phyloP scores from a whole-genome alignment of 2,329 filamentous ascomycete species.

The Cladosporium oxysporum region DNA sequence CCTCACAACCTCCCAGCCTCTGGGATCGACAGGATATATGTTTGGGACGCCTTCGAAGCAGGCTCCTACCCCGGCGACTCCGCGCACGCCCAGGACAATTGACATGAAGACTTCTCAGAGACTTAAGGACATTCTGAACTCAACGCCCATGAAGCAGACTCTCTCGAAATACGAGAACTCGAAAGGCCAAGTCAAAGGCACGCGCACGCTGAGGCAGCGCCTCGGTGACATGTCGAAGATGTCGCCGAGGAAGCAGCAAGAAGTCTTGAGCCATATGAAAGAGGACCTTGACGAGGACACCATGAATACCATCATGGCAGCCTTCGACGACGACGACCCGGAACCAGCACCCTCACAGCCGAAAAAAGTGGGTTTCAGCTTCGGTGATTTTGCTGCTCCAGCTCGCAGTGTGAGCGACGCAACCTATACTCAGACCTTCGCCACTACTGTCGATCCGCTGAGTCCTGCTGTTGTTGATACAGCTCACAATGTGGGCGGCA shows the following conservation, averaged over 20 bases:
- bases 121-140: background rate
- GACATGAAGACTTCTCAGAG: background rate
- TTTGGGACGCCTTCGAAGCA: background rate
- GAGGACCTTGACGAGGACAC: conserved; percentile 19
- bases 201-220: conserved; percentile 24
- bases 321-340: background rate
- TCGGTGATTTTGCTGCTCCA: background rate
- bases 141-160: background rate
- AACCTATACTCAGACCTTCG: background rate
- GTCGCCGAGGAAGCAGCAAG: conserved; percentile 21
- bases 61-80: background rate
- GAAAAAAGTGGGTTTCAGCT: background rate
- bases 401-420: no score
- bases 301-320: conserved; percentile 1
- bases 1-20: background rate
- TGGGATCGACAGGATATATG: background rate
- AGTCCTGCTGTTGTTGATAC: background rate
- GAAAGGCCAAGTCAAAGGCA: conserved; percentile 16
- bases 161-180: conserved; percentile 10
- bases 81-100: background rate
- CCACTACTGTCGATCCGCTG: background rate
- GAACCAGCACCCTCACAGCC: background rate
- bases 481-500: no score
- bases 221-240: conserved; percentile 25
- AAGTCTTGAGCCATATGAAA: conserved; percentile 16